Percentiles rank a stretch among this genome's conserved stretches.
Evolutionary conservation across 1,284 basidiomycete species (phyloP).

Genomic region (Cutaneotrichosporon sp.): DNA sequence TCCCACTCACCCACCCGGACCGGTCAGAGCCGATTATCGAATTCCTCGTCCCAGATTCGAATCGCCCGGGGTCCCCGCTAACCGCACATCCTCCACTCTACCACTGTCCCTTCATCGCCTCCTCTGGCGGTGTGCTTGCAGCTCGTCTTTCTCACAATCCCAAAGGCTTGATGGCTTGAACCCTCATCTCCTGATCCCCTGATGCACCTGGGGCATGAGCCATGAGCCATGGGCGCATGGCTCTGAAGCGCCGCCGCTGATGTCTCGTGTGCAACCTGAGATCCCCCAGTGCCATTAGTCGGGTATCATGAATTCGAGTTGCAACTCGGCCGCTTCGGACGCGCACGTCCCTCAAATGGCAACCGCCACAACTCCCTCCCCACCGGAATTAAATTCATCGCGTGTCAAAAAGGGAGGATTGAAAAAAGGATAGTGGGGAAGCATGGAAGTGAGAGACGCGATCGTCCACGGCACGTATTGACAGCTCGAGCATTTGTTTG

Average conservation of each 20-base stretch:
- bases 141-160: no score
- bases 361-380: not conserved
- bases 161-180: no score
- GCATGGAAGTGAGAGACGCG: no score
- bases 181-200: no score
- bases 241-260: no score
- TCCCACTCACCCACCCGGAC: not conserved
- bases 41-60: no score
- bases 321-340: not conserved
- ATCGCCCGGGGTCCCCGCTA: not conserved
- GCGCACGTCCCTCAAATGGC: not conserved
- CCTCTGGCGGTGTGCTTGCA: no score
- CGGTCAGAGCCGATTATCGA: not conserved
- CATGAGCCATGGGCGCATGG: no score
- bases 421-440: not conserved
- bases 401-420: not conserved
- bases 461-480: not conserved
- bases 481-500: not conserved
- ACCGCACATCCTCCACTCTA: no score
- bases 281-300: not conserved
- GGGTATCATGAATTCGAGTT: not conserved
- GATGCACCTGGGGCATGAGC: no score
- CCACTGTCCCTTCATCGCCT: no score
- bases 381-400: conserved; percentile 7
- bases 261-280: no score